Conservation (phyloP, 768 basidiomycete genomes). For the Pluteus cervinus region DNA sequence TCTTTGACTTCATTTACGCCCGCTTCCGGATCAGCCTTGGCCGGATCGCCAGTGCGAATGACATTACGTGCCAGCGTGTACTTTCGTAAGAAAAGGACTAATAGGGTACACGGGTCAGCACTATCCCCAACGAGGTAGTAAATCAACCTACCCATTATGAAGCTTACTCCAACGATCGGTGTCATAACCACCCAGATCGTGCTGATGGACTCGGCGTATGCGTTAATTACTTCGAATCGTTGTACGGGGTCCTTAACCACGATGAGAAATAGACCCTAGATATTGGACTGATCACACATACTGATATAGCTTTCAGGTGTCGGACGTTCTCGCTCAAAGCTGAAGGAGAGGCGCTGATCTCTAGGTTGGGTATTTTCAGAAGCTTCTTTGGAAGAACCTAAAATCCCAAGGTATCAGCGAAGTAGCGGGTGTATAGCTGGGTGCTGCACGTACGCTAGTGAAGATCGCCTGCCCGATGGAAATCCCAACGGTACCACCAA, state of each 20-base stretch:
- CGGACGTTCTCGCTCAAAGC: constrained; percentile 41
- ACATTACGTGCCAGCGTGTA: constrained; percentile 54
- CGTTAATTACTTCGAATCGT: constrained; percentile 48
- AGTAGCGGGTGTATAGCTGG: constrained; percentile 3
- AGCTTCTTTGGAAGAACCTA: constrained; percentile 34
- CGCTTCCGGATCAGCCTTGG: constrained; percentile 16
- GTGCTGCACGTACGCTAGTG: constrained; percentile 38
- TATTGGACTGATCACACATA: constrained; percentile 18
- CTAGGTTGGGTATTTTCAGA: constrained; percentile 24
- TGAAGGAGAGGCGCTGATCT: constrained; percentile 31
- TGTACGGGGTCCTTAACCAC: constrained; percentile 44
- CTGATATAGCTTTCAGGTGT: constrained; percentile 37
- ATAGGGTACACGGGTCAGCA: constrained; percentile 1
- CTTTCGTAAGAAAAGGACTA: constrained; percentile 51
- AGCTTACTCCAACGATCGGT: constrained; percentile 45
- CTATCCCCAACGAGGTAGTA: constrained; percentile 2
- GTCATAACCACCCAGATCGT: constrained; percentile 62
- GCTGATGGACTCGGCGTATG: constrained; percentile 57
- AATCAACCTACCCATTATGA: constrained; percentile 40
- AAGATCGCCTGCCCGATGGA: constrained; percentile 70
- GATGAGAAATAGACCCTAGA: background rate
- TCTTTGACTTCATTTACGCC: constrained; percentile 1
- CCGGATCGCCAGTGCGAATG: constrained; percentile 31
- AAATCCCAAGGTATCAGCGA: background rate
- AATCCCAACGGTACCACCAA: constrained; percentile 77